A percentile compares a stretch with the other conserved stretches of the same genome.
phyloP scores from a whole-genome alignment of 2,329 filamentous ascomycete species.

The Fusarium agapanthi region DNA sequence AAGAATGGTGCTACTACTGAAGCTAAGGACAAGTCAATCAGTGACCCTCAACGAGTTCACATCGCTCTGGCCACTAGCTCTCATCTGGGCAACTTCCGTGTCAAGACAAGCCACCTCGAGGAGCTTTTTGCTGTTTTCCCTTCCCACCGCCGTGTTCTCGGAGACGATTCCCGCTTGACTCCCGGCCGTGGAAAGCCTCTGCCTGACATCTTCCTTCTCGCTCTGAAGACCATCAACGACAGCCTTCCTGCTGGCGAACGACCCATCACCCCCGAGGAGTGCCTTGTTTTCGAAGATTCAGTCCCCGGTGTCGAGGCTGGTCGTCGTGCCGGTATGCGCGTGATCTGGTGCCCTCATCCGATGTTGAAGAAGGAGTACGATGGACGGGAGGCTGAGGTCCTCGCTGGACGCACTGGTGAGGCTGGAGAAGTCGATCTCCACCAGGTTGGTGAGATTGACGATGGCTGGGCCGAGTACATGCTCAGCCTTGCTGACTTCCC shows the following conservation, averaged over 20 bases:
- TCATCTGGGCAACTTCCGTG: conserved; percentile 73
- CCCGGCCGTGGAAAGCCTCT: conserved; percentile 89
- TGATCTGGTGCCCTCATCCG: conserved; percentile 89
- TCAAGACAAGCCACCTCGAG: conserved; percentile 75
- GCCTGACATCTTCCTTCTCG: conserved; percentile 92
- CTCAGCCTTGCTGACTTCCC: conserved; percentile 62
- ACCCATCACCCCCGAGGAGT: conserved; percentile 81
- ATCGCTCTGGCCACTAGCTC: conserved; percentile 89
- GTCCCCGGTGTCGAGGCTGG: conserved; percentile 93
- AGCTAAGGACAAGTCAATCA: conserved; percentile 20
- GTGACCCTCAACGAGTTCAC: conserved; percentile 62
- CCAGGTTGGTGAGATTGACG: conserved; percentile 64
- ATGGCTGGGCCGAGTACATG: conserved; percentile 69
- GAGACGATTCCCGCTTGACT: conserved; percentile 83
- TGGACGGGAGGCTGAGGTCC: conserved; percentile 79
- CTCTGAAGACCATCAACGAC: conserved; percentile 84
- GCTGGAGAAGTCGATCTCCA: conserved; percentile 64
- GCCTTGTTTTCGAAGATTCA: conserved; percentile 94
- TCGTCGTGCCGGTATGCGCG: conserved; percentile 90
- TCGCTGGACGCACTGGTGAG: conserved; percentile 83
- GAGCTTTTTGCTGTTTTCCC: conserved; percentile 74
- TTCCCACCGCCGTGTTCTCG: conserved; percentile 76
- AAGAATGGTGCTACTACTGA: conserved; percentile 41
- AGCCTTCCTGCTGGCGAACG: conserved; percentile 69
- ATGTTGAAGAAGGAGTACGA: conserved; percentile 79